Evolutionary conservation across 306 rosid species (phyloP).

Genomic region (Casuarina cunninghamiana): DNA sequence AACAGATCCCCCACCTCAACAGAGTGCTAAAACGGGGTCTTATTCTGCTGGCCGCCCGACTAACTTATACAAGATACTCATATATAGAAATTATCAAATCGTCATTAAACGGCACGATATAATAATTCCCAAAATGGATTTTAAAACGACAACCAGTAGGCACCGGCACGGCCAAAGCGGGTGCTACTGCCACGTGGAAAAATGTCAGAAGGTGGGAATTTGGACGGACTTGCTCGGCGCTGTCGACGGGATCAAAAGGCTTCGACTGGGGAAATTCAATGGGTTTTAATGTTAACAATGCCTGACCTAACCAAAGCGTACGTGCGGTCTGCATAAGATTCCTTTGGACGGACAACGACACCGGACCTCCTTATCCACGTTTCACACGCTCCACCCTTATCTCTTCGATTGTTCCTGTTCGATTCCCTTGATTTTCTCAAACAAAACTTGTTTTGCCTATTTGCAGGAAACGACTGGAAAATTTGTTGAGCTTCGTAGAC

Average conservation of each 20-base stretch:
- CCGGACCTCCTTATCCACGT: constrained; percentile 44
- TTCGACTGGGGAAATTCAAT: constrained; percentile 41
- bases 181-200: constrained; percentile 77
- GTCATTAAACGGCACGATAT: constrained; percentile 44
- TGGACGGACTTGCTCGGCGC: constrained; percentile 62
- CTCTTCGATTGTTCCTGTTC: not conserved
- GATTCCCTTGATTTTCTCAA: too few relatives aligned
- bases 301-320: constrained; percentile 31
- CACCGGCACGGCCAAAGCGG: constrained; percentile 47
- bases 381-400: not conserved
- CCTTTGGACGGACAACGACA: constrained; percentile 52
- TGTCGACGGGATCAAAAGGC: constrained; percentile 65
- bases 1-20: constrained; percentile 67
- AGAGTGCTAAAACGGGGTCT: constrained; percentile 32
- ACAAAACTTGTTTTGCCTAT: too few relatives aligned
- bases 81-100: constrained; percentile 14
- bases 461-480: too few relatives aligned
- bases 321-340: constrained; percentile 38
- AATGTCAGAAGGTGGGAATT: constrained; percentile 36
- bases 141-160: constrained; percentile 17
- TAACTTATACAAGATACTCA: constrained; percentile 30
- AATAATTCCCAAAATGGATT: constrained; percentile 12
- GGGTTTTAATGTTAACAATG: constrained; percentile 12
- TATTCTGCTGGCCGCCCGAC: constrained; percentile 51
- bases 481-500: too few relatives aligned